Percentiles rank a stretch among this genome's conserved stretches.
Conservation (phyloP, 1,284 basidiomycete species). For the Ceratobasidium sp. region DNA sequence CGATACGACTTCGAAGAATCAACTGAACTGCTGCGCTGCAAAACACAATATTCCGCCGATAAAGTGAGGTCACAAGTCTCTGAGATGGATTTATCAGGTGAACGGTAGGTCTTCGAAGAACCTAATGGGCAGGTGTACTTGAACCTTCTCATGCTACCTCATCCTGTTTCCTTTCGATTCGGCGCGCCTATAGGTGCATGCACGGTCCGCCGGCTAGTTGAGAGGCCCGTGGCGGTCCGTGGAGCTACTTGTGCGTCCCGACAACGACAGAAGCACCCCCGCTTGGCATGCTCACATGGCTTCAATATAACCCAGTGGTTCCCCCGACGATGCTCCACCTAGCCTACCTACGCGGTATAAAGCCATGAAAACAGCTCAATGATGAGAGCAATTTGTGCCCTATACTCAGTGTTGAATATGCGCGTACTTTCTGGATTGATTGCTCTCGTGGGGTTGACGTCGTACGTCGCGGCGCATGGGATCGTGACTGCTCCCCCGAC, state of each 20-base stretch:
- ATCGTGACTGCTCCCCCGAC: conserved; percentile 36
- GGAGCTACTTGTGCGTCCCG: not conserved
- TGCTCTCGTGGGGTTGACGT: conserved; percentile 18
- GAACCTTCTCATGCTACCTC: not conserved
- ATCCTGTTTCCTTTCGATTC: not conserved
- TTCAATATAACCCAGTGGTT: not conserved
- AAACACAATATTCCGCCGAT: too few species aligned
- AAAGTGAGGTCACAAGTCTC: not conserved
- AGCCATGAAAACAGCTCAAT: not conserved
- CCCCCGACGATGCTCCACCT: conserved; percentile 34
- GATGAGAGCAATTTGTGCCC: too few species aligned
- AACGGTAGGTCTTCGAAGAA: conserved; percentile 1
- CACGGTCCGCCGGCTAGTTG: conserved; percentile 29
- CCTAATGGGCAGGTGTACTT: too few species aligned
- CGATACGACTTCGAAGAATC: too few species aligned
- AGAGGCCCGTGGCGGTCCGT: conserved; percentile 27
- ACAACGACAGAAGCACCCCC: not conserved
- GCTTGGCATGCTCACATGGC: conserved; percentile 37
- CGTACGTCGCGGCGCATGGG: conserved; percentile 30
- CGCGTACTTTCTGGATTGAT: conserved; percentile 28
- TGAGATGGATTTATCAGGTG: not conserved
- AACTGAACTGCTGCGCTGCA: too few species aligned
- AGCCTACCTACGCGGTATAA: conserved; percentile 12
- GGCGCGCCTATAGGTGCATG: not conserved
- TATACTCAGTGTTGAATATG: not conserved